phyloP scores from a whole-genome alignment of 2,329 filamentous ascomycete species.

The Corniculantispora saksenae region DNA sequence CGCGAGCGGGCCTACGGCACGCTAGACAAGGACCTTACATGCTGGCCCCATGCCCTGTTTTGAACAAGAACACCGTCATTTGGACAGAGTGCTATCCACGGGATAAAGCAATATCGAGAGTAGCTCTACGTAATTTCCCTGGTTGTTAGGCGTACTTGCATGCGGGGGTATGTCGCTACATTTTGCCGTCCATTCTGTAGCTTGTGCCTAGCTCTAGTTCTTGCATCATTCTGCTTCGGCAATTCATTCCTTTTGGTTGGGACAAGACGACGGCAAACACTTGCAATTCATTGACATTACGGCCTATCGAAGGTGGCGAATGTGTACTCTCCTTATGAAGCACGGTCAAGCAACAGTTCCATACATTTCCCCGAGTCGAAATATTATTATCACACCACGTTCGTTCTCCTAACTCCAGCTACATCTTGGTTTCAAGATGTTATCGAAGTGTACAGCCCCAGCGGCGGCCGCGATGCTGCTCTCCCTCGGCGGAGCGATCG shows the following conservation, averaged over 20 bases:
- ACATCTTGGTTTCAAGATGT: neutral
- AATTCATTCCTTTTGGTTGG: neutral
- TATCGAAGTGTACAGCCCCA: neutral
- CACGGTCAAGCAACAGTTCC: neutral
- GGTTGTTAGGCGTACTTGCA: neutral
- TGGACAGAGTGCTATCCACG: slow-evolving; percentile 1
- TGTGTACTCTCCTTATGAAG: slow-evolving; percentile 16
- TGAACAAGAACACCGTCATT: slow-evolving; percentile 1
- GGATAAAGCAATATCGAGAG: slow-evolving; percentile 8
- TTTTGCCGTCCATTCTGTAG: neutral
- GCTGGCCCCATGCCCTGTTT: neutral
- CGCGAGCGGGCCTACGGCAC: neutral
- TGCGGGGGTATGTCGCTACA: slow-evolving; percentile 4
- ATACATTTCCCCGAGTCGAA: neutral
- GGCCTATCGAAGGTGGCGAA: slow-evolving; percentile 6
- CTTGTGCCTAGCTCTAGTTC: neutral
- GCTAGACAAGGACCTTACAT: slow-evolving; percentile 2
- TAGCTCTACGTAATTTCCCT: slow-evolving; percentile 10
- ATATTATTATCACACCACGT: neutral
- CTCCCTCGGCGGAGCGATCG: slow-evolving; percentile 17
- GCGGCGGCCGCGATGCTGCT: slow-evolving; percentile 16
- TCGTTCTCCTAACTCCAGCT: neutral
- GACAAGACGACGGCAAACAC: neutral
- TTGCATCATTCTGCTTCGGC: slow-evolving; percentile 7
- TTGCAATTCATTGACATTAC: slow-evolving; percentile 7